Conservation (phyloP, 78 protist genomes). For the Emiliania huxleyi region DNA sequence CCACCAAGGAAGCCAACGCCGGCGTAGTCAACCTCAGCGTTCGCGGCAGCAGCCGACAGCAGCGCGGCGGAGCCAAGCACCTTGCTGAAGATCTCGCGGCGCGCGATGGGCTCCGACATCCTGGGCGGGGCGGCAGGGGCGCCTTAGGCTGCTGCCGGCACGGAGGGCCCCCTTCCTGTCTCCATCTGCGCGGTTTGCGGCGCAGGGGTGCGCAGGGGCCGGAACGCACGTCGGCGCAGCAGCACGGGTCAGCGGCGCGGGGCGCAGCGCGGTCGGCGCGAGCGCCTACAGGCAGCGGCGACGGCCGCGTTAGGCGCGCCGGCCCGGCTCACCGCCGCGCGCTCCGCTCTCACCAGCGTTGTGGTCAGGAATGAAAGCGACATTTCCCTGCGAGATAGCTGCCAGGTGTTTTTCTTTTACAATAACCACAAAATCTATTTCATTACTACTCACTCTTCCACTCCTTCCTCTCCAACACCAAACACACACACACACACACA, state of each 20-base stretch:
- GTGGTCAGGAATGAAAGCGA: too few species aligned
- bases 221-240: not conserved
- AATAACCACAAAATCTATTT: too few species aligned
- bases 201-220: too few species aligned
- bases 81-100: constrained; percentile 25
- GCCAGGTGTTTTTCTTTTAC: too few species aligned
- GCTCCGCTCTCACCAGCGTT: too few species aligned
- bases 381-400: too few species aligned
- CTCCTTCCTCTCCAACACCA: too few species aligned
- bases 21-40: constrained; percentile 36
- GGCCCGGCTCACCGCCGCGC: too few species aligned
- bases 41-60: not conserved
- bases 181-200: too few species aligned
- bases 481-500: too few species aligned
- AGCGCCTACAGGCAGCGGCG: not conserved
- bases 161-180: not conserved
- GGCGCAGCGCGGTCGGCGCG: not conserved
- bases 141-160: not conserved
- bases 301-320: too few species aligned
- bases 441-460: too few species aligned
- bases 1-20: constrained; percentile 39
- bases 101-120: constrained; percentile 30
- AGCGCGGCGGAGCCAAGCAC: not conserved
- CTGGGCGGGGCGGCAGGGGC: not conserved
- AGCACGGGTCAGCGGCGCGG: not conserved